Evolutionary conservation across 192 early-diverging fungal genomes (phyloP), one percentile per base, ranked within the genome.

Genomic region (Lobulomyces angularis): DNA sequence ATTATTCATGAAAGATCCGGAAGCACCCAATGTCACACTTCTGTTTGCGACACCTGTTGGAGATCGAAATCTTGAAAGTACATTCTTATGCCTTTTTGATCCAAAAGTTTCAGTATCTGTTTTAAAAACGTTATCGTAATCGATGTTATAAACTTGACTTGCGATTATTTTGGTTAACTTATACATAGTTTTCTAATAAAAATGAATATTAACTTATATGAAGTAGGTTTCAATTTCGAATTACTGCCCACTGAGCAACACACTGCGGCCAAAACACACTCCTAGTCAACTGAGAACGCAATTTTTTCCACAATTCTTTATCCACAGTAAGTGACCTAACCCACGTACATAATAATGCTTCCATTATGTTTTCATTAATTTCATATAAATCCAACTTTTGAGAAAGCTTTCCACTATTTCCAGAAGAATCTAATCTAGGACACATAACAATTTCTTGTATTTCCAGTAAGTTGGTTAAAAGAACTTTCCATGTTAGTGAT

Each of bases 331-430:
- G 64, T 25, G 75, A 76, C 30, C 84, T 59, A 6, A 80, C 71
- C 69, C 79, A 79, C 5, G 71, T 66, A 41, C 53, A 53, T 8
- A 87, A 62, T 8, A 82, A 48, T 0, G 84, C 86, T 55, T 89
- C 86, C 32, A 79, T 56, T 11, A 83, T 50, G 39, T 56, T 59
- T 25, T 80, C 69, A 0, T 71, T 68, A 40, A 86, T 43, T 3
- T 85, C 85, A 9, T 75, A 68, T 3, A 73, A 57, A 19, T 28
- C 56, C 5, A 54, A 48, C 1, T 60, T 3, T 14, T 42, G 46
- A 3, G 62, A 41, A 8, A 57, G 52, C 17, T 64, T 59, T 23
- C 56, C 35, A 8, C 30, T 54, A 22, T 53, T 46, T 26, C 56
- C 64, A 18, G 67, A 58, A 8, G 58, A 45, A 29, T 51, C 39